A percentile compares a stretch with the other conserved stretches of the same genome.
Evolutionary conservation across 225 moss, liverwort and hornwort genomes (phyloP).

Genomic region (Lunularia cruciata): DNA sequence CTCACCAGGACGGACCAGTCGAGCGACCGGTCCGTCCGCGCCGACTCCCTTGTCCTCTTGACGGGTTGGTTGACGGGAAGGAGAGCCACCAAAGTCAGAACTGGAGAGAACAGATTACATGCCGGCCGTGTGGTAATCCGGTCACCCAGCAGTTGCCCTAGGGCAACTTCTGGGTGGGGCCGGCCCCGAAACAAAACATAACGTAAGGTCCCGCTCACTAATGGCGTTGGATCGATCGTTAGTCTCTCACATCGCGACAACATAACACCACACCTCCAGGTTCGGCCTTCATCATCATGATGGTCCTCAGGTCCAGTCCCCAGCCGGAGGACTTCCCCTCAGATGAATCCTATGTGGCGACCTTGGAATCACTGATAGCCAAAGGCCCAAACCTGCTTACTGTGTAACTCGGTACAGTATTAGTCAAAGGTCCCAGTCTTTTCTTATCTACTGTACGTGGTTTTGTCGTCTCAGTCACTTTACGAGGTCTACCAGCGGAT

Average conservation of each 20-base stretch:
- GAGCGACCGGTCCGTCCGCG: not conserved
- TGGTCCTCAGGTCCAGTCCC: not conserved
- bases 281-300: not conserved
- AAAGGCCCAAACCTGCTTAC: not conserved
- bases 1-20: no score
- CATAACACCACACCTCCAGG: not conserved
- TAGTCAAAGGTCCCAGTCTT: not conserved
- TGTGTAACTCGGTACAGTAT: not conserved
- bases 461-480: constrained; percentile 12
- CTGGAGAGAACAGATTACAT: not conserved
- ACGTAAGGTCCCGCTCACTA: constrained; percentile 4
- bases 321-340: not conserved
- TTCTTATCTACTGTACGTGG: not conserved
- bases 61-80: not conserved
- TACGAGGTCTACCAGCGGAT: not conserved
- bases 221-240: not conserved
- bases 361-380: constrained; percentile 2
- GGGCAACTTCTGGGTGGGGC: not conserved
- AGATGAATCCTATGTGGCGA: constrained; percentile 15
- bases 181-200: not conserved
- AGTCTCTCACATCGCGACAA: not conserved
- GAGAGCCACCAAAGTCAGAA: not conserved
- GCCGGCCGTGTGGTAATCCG: constrained; percentile 1
- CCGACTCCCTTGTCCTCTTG: not conserved
- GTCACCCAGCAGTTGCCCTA: not conserved